These are phyloP conservation scores for Populus simonii DNA, from an alignment of 345 rosid genomes.

Conservation along the genomic window DNA sequence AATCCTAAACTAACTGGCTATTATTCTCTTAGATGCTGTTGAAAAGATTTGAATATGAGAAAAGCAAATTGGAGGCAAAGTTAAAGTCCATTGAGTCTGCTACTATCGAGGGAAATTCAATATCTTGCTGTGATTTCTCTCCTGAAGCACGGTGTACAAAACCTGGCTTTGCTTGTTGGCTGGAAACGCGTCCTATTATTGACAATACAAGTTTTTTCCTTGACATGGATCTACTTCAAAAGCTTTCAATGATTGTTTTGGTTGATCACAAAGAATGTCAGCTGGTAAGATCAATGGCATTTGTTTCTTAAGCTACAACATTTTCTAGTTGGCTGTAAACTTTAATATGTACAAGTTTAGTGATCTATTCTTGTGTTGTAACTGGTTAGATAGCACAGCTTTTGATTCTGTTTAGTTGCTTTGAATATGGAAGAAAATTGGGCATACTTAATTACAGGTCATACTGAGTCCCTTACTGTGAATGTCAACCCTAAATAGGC, in stretches of 20 bases:
- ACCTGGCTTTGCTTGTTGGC: slow-evolving; percentile 54
- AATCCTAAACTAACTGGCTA: not conserved
- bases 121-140: slow-evolving; percentile 49
- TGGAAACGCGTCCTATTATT: slow-evolving; percentile 46
- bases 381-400: not conserved
- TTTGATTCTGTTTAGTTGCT: too few relatives aligned
- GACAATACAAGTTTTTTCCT: slow-evolving; percentile 62
- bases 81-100: slow-evolving; percentile 25
- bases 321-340: not conserved
- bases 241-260: slow-evolving; percentile 42
- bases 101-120: slow-evolving; percentile 25
- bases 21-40: slow-evolving; percentile 51
- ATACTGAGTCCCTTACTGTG: too few relatives aligned
- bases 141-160: slow-evolving; percentile 51
- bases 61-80: slow-evolving; percentile 39
- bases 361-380: not conserved
- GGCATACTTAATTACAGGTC: too few relatives aligned
- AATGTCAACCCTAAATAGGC: too few relatives aligned
- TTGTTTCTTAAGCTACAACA: not conserved
- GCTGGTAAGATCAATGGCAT: slow-evolving; percentile 39
- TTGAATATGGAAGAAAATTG: too few relatives aligned
- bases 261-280: slow-evolving; percentile 30
- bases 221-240: slow-evolving; percentile 63
- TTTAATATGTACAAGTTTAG: not conserved
- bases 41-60: slow-evolving; percentile 61